Evolutionary conservation across 2,329 filamentous ascomycete species (phyloP).

Genomic region (Neofusicoccum sp.): DNA sequence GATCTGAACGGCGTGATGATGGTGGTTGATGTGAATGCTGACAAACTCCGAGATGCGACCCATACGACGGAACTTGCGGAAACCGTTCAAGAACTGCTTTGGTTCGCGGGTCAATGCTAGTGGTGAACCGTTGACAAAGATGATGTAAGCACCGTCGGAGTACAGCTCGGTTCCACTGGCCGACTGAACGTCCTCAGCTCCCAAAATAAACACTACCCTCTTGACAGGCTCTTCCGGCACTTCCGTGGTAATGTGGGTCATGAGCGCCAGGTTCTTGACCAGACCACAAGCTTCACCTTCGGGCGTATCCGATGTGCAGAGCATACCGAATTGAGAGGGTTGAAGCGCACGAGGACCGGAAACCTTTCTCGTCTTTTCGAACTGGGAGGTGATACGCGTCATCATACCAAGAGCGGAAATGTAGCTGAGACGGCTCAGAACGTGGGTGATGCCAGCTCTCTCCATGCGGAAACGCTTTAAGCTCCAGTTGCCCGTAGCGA

Average conservation of each 20-base stretch:
- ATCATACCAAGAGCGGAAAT: slow-evolving; percentile 98
- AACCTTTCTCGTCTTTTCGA: slow-evolving; percentile 97
- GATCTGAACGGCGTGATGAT: slow-evolving; percentile 88
- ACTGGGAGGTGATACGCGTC: slow-evolving; percentile 97
- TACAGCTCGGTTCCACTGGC: slow-evolving; percentile 87
- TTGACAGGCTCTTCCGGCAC: slow-evolving; percentile 89
- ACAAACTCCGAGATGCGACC: slow-evolving; percentile 95
- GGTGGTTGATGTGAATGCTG: slow-evolving; percentile 92
- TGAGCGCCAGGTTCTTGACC: slow-evolving; percentile 95
- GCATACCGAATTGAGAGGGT: slow-evolving; percentile 96
- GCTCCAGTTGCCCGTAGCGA: slow-evolving; percentile 97
- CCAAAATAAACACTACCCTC: slow-evolving; percentile 80
- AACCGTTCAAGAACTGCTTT: slow-evolving; percentile 79
- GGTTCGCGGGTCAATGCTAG: slow-evolving; percentile 83
- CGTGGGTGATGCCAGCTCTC: slow-evolving; percentile 91
- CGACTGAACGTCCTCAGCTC: slow-evolving; percentile 76
- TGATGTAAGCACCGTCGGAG: slow-evolving; percentile 76
- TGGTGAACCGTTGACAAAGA: slow-evolving; percentile 94
- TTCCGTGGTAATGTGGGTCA: slow-evolving; percentile 98
- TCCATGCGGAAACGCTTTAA: slow-evolving; percentile 99
- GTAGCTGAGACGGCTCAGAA: slow-evolving; percentile 91
- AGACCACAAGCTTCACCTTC: slow-evolving; percentile 98
- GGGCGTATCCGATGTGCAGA: slow-evolving; percentile 94
- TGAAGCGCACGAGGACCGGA: slow-evolving; percentile 93
- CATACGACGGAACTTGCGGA: slow-evolving; percentile 81